A percentile compares a stretch with the other conserved stretches of the same genome.
phyloP scores from a whole-genome alignment of 2,329 filamentous ascomycete species.

The Phyllosticta citriasiana region DNA sequence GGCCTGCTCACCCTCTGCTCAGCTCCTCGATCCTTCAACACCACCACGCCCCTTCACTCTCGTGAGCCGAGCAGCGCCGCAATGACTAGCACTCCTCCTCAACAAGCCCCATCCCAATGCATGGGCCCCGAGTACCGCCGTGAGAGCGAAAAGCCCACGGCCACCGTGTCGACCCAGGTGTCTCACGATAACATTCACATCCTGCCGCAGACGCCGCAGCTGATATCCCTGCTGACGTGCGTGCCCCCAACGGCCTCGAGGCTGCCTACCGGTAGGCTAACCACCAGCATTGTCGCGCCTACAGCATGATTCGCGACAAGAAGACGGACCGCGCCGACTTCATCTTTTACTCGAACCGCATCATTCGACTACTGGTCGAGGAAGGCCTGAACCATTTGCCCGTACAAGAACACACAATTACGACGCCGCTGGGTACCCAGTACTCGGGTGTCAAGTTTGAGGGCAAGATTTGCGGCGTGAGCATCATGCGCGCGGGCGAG shows the following conservation, averaged over 20 bases:
- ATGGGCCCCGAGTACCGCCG: conserved; percentile 74
- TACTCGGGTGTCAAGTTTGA: conserved; percentile 93
- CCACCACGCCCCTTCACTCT: neutral
- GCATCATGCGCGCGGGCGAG: conserved; percentile 96
- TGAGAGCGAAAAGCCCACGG: conserved; percentile 68
- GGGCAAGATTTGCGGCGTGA: conserved; percentile 96
- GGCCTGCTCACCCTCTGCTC: neutral
- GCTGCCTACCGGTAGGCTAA: neutral
- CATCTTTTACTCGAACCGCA: conserved; percentile 98
- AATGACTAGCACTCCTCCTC: conserved; percentile 14
- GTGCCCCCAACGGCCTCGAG: conserved; percentile 29
- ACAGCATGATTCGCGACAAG: conserved; percentile 88
- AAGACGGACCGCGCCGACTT: conserved; percentile 88
- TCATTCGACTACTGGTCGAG: conserved; percentile 92
- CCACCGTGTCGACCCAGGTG: conserved; percentile 78
- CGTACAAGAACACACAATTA: conserved; percentile 78
- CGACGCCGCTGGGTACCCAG: conserved; percentile 76
- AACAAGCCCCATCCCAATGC: conserved; percentile 42
- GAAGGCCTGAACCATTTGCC: conserved; percentile 96
- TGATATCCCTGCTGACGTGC: conserved; percentile 95
- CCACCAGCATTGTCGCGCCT: neutral
- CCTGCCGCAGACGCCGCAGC: conserved; percentile 84
- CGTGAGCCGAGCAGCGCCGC: neutral
- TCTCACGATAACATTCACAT: conserved; percentile 80
- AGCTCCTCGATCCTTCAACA: neutral